phyloP scores from a whole-genome alignment of 2,329 filamentous ascomycete genomes.

The Acarospora socialis region DNA sequence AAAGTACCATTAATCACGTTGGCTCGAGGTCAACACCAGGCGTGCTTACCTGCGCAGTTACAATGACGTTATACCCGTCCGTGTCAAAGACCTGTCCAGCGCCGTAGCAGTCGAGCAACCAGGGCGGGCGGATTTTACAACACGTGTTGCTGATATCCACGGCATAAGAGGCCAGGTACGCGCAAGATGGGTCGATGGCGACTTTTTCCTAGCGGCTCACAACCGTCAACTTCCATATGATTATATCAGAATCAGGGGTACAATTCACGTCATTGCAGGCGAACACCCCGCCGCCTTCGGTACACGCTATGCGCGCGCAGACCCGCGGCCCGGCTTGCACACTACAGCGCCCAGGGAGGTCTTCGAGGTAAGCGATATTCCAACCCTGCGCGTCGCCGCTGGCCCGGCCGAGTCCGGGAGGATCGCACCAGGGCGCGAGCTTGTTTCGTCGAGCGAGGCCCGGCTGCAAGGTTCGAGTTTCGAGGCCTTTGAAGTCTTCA shows the following conservation, averaged over 20 bases:
- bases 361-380: neutral
- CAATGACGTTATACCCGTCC: neutral
- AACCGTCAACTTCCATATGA: neutral
- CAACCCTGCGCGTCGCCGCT: neutral
- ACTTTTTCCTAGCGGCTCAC: neutral
- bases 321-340: neutral
- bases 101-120: neutral
- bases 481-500: too few relatives aligned
- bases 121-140: too few relatives aligned
- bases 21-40: too few relatives aligned
- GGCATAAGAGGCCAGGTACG: neutral
- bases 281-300: neutral
- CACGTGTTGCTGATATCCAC: neutral
- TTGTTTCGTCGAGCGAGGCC: too few relatives aligned
- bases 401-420: neutral
- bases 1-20: too few relatives aligned
- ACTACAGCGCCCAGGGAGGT: neutral
- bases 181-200: neutral
- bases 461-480: too few relatives aligned
- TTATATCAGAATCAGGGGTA: too few relatives aligned
- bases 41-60: neutral
- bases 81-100: neutral
- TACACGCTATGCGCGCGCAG: neutral
- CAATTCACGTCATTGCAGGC: too few relatives aligned
- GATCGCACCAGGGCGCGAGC: neutral